A percentile compares a stretch with the other conserved stretches of the same genome.
Conservation (phyloP, 495 filamentous ascomycete species). For the Neurospora intermedia region DNA sequence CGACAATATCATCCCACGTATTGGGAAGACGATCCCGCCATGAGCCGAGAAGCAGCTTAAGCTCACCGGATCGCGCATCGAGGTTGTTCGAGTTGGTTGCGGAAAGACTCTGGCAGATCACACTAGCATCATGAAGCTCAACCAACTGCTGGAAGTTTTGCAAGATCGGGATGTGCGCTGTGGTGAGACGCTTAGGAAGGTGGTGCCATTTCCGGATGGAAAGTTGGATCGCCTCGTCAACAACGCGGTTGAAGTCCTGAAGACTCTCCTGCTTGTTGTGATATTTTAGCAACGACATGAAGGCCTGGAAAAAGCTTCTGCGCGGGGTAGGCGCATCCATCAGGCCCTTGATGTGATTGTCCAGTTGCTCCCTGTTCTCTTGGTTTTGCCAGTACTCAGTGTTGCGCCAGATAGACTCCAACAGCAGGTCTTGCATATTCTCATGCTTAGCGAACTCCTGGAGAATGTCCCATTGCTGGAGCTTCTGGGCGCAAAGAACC, state of each 20-base stretch:
- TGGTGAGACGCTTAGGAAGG: conserved; percentile 81
- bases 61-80: conserved; percentile 86
- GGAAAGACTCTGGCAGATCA: conserved; percentile 82
- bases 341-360: conserved; percentile 84
- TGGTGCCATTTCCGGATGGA: conserved; percentile 98
- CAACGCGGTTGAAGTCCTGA: conserved; percentile 75
- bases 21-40: conserved; percentile 96
- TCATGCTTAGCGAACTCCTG: conserved; percentile 98
- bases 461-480: conserved; percentile 97
- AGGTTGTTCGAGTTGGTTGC: conserved; percentile 77
- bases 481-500: conserved; percentile 92
- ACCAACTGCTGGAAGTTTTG: conserved; percentile 99
- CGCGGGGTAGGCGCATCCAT: conserved; percentile 94
- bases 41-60: conserved; percentile 86
- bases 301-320: conserved; percentile 91
- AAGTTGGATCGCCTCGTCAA: conserved; percentile 92
- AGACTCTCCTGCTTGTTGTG: conserved; percentile 76
- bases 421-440: conserved; percentile 91
- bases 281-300: conserved; percentile 89
- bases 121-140: conserved; percentile 92
- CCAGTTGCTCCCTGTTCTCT: conserved; percentile 77
- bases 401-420: conserved; percentile 90
- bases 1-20: conserved; percentile 98
- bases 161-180: conserved; percentile 88
- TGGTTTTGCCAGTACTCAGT: conserved; percentile 84